Conservation (phyloP, 345 rosid genomes). For the Nephelium lappaceum region DNA sequence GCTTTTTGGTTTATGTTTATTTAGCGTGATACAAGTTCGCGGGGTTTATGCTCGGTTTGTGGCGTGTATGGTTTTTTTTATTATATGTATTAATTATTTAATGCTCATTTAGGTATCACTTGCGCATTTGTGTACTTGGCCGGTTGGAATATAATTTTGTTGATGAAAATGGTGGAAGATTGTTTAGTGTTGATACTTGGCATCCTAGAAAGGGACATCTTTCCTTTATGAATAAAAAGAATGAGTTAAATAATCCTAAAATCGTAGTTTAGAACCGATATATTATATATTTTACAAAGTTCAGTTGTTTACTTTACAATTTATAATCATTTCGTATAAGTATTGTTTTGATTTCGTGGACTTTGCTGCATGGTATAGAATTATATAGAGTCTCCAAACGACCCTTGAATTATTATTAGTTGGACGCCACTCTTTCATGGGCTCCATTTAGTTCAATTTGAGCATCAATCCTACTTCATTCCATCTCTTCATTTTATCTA, state of each 20-base stretch:
- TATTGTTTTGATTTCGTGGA: constrained; percentile 13
- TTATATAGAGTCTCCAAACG: not conserved
- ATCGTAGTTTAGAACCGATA: not conserved
- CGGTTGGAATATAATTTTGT: constrained; percentile 17
- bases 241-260: not conserved
- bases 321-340: not conserved
- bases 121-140: constrained; percentile 13
- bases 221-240: constrained; percentile 8
- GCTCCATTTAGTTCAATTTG: constrained; percentile 26
- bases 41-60: constrained; percentile 20
- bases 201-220: constrained; percentile 43
- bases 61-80: constrained; percentile 1
- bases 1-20: constrained; percentile 15
- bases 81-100: not conserved
- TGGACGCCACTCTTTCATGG: constrained; percentile 28
- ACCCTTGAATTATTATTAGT: constrained; percentile 17
- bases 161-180: constrained; percentile 13
- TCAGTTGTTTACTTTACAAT: constrained; percentile 14
- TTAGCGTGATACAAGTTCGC: constrained; percentile 12
- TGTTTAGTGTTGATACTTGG: constrained; percentile 20
- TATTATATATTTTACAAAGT: constrained; percentile 5
- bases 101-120: constrained; percentile 1
- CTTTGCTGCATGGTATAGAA: not conserved
- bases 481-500: not conserved
- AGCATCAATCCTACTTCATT: not conserved